Base-by-base conservation (phyloP, 2,329 filamentous ascomycete genomes). In the Ascochyta koolunga region DNA sequence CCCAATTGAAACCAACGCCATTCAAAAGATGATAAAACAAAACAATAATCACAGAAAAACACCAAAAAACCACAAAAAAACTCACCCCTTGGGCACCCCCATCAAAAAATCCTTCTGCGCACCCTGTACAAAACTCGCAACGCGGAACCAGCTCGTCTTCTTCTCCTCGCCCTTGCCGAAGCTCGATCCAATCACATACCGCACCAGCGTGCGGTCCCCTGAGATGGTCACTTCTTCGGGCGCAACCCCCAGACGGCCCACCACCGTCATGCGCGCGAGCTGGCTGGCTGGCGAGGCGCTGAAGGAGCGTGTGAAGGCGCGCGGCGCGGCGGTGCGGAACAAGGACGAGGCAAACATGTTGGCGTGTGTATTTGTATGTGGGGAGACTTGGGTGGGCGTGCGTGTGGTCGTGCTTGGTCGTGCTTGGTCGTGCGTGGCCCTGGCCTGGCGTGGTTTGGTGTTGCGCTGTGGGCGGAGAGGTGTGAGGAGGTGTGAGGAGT, bases 121-220 rank as follows among this genome's bases (percentile, higher is more conserved):
- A 11, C 89, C 90, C 61, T 90, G 86, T 13, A 80, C 78, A 73
- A 98, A 98, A 78, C 82, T 86, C 29, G 86, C 81, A 50, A 98
- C 81, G 53, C 82, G 83, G 83, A 96, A 98, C 89, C 90, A 98
- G 81, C 88, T 95, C 25, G 89, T 90, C 72, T 86, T 83, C 70
- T 86, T 82, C 15, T 93, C 89, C 11, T 93, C 89, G 61, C 78
- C 80, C 57, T 81, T 77, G 13, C 91, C 91, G 55, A 36, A 75
- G 74, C 80, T 87, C 67, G 86, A 89, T 45, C 86, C 93, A 59
- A 99, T 79, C 4, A 86, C 79, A 74, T 96, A 98, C 67, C 84
- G 85, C 69, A 98, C 72, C 54, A 96, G 69, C 60, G 96, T 89
- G 60, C 82, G 83, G 57, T 93, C 93, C 54, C 91, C 91, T 46